Percentiles rank a stretch among this genome's conserved stretches.
phyloP scores from a whole-genome alignment of 140 eudicot genomes.

The Bidens hawaiensis region DNA sequence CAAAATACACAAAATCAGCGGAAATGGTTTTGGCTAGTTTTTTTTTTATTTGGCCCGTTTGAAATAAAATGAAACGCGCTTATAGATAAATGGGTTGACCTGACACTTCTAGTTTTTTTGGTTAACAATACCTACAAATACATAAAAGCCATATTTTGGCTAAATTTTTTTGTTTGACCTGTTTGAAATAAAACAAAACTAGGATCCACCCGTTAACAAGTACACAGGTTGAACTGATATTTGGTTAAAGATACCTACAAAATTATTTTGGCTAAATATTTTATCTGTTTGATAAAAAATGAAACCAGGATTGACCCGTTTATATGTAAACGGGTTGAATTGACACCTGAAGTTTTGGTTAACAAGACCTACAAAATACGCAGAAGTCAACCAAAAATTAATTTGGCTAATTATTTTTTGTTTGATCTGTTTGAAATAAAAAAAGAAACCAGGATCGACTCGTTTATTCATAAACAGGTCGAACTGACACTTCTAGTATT shows the following conservation, averaged over 20 bases:
- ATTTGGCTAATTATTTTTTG: too few species aligned
- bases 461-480: too few species aligned
- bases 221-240: neutral
- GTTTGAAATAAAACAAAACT: neutral
- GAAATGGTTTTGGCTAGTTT: neutral
- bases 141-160: neutral
- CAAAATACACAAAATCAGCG: neutral
- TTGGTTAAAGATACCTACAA: too few species aligned
- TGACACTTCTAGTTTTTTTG: neutral
- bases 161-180: too few species aligned
- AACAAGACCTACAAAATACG: conserved; percentile 14
- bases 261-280: too few species aligned
- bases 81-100: neutral
- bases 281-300: neutral
- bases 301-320: neutral
- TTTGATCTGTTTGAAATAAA: too few species aligned
- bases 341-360: neutral
- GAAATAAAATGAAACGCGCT: neutral
- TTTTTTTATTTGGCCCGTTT: neutral
- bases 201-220: neutral
- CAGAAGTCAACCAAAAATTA: neutral
- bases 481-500: too few species aligned
- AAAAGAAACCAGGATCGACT: too few species aligned
- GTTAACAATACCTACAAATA: neutral
- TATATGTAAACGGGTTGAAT: neutral